phyloP scores from a whole-genome alignment of 1,139 yeast species.

The Hemisphaericaspora subhashii region DNA sequence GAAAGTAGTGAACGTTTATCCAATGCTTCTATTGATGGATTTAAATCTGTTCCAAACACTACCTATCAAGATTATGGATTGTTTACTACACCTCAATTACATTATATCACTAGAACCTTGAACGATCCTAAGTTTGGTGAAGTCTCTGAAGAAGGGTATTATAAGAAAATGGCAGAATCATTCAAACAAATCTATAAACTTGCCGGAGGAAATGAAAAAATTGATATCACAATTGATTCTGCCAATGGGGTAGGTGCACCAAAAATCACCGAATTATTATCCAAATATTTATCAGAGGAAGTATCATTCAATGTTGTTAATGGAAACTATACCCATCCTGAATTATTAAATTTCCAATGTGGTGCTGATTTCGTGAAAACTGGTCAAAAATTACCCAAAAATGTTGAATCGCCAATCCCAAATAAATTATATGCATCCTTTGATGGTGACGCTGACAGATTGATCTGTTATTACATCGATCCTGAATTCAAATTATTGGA shows the following conservation, averaged over 20 bases:
- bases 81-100: conserved; percentile 93
- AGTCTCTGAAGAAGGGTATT: conserved; percentile 71
- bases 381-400: conserved; percentile 73
- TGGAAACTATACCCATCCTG: conserved; percentile 54
- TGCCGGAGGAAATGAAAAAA: conserved; percentile 26
- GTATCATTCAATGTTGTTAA: conserved; percentile 57
- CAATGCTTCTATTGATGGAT: conserved; percentile 66
- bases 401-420: conserved; percentile 41
- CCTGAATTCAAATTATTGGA: conserved; percentile 70
- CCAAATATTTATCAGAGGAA: conserved; percentile 39
- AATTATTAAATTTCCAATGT: conserved; percentile 68
- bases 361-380: conserved; percentile 98
- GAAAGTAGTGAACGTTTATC: conserved; percentile 73
- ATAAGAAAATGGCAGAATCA: conserved; percentile 53
- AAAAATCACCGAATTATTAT: conserved; percentile 53
- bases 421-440: conserved; percentile 72
- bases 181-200: conserved; percentile 32
- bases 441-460: conserved; percentile 97
- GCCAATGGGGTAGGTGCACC: conserved; percentile 98
- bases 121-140: conserved; percentile 67
- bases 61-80: conserved; percentile 59
- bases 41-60: conserved; percentile 48
- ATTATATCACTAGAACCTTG: conserved; percentile 73
- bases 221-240: conserved; percentile 68
- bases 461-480: conserved; percentile 70